These are phyloP conservation scores for Phlyctochytrium planicorne DNA, from an alignment of 192 early-diverging fungal species.

Conservation along the genomic window DNA sequence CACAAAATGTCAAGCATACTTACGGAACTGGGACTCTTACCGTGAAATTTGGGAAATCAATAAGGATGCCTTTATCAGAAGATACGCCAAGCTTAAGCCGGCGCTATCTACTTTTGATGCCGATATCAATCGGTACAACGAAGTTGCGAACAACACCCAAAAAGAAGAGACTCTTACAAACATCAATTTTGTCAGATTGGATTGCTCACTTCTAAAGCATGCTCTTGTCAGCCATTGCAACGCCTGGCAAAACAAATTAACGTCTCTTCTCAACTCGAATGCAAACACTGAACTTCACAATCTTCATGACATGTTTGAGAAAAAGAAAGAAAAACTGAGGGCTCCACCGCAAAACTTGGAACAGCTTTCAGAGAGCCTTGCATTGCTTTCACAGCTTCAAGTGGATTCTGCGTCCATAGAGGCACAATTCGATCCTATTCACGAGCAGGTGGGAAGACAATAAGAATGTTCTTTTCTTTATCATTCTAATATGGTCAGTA, in stretches of 20 bases:
- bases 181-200: constrained; percentile 60
- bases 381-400: constrained; percentile 51
- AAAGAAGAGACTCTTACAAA: constrained; percentile 68
- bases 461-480: background rate
- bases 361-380: constrained; percentile 52
- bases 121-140: constrained; percentile 68
- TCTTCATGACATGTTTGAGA: constrained; percentile 57
- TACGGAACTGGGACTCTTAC: constrained; percentile 65
- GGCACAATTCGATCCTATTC: constrained; percentile 56
- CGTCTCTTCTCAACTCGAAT: constrained; percentile 59
- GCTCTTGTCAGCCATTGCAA: constrained; percentile 62
- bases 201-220: constrained; percentile 62
- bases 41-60: constrained; percentile 72
- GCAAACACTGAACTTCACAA: constrained; percentile 52
- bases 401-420: constrained; percentile 47
- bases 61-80: constrained; percentile 66
- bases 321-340: constrained; percentile 47
- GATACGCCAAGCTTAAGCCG: constrained; percentile 66
- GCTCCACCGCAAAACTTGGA: constrained; percentile 57
- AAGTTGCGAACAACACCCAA: constrained; percentile 67
- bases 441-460: too few relatives aligned
- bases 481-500: constrained; percentile 27
- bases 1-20: constrained; percentile 55
- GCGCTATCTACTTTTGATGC: constrained; percentile 64
- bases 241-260: constrained; percentile 63